These are phyloP conservation scores for Xylaria sp. DNA, from an alignment of 2,329 filamentous ascomycete genomes.

Conservation along the genomic window DNA sequence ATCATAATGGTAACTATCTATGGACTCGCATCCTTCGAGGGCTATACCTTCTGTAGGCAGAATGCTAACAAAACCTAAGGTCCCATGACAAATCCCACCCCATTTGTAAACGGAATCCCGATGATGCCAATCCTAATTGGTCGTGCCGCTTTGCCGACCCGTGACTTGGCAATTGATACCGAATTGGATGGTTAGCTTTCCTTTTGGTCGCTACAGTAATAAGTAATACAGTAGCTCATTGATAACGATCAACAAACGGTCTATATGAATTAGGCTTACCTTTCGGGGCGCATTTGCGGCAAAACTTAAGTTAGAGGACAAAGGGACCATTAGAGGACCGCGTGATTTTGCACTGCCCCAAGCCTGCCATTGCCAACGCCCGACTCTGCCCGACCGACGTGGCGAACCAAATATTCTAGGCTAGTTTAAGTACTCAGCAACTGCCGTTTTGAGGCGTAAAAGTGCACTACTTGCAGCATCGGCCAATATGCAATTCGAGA, in stretches of 20 bases:
- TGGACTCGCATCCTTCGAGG: background rate
- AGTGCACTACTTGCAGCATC: background rate
- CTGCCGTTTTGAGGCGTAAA: conserved; percentile 18
- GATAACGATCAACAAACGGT: background rate
- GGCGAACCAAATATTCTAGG: background rate
- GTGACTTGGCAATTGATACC: background rate
- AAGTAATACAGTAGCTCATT: no score
- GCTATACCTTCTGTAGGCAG: background rate
- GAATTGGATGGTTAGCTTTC: background rate
- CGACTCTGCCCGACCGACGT: conserved; percentile 12
- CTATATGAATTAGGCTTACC: background rate
- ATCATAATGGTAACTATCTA: background rate
- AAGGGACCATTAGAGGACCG: conserved; percentile 4
- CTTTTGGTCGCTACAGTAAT: background rate
- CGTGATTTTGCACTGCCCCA: conserved; percentile 28
- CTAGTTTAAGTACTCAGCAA: background rate
- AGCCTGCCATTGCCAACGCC: conserved; percentile 15
- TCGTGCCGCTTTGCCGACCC: conserved; percentile 4
- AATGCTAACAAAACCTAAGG: background rate
- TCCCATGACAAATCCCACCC: background rate
- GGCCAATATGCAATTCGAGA: conserved; percentile 4
- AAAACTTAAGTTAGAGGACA: no score
- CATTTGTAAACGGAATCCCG: background rate
- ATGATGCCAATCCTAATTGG: conserved; percentile 5
- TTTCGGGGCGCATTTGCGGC: background rate